Percentiles rank a stretch among this genome's conserved stretches.
These are phyloP conservation scores for Castanospermum australe DNA, from an alignment of 306 rosid genomes.

Conservation along the genomic window DNA sequence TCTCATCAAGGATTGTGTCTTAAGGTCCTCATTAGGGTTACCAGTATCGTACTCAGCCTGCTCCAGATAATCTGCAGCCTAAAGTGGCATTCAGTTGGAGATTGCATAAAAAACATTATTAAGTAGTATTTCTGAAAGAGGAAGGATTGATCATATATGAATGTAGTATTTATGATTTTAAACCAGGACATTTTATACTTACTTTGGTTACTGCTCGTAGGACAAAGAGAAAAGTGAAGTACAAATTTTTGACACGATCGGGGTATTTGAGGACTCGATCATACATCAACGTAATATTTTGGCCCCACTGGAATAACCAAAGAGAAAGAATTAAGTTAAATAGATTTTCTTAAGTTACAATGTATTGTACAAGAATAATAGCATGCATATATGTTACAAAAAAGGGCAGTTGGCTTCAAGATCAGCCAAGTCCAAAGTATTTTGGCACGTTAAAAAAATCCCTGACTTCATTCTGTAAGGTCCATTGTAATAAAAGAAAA, in stretches of 20 bases:
- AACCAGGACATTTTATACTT: slow-evolving; percentile 31
- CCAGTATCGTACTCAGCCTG: slow-evolving; percentile 93
- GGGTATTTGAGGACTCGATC: slow-evolving; percentile 84
- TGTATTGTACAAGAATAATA: background rate
- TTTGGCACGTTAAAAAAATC: background rate
- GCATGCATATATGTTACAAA: background rate
- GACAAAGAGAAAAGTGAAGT: slow-evolving; percentile 91
- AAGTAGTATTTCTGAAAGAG: background rate
- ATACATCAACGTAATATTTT: slow-evolving; percentile 69
- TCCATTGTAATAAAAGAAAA: background rate
- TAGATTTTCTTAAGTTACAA: background rate
- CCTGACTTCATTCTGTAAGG: background rate
- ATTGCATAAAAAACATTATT: slow-evolving; percentile 21
- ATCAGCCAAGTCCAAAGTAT: background rate
- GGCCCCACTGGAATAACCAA: slow-evolving; percentile 80
- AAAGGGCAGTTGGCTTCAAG: slow-evolving; percentile 1
- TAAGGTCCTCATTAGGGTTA: slow-evolving; percentile 71
- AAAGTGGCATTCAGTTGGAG: slow-evolving; percentile 30
- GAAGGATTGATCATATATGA: background rate
- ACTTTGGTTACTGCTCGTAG: slow-evolving; percentile 97
- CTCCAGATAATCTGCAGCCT: slow-evolving; percentile 93
- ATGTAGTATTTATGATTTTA: background rate
- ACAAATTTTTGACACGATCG: slow-evolving; percentile 88
- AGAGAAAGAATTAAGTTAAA: slow-evolving; percentile 13
- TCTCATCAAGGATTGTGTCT: slow-evolving; percentile 72